Evolutionary conservation across 2,329 filamentous ascomycete genomes (phyloP), one percentile per base, ranked within the genome.

Genomic region (Xylariaceae sp.): DNA sequence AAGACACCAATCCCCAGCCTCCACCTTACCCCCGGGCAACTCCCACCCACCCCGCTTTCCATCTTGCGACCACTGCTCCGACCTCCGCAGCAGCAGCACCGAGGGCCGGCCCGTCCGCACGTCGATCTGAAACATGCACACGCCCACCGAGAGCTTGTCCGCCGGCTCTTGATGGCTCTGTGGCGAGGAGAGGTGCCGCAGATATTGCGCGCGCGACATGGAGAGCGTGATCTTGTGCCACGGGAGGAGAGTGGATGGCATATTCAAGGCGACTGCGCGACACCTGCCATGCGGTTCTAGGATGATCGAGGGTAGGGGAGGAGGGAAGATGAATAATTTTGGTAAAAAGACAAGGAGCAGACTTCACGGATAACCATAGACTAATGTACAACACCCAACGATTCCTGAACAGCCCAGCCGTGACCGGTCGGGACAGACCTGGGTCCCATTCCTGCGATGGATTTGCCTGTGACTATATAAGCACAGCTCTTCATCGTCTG

Each of bases 191-290:
- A 49, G 15, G 42, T 45, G 34, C 35, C 31, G 42, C n/a, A 59
- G 44, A 41, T 51, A 61, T 42, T 56, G 48, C 17, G 48, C 48
- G n/a, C 54, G 52, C 17, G 57, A 60, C 58, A 61, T 61, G 39
- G 58, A 55, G 9, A 60, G 47, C 9, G 56, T 48, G 31, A 44
- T 43, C 41, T 59, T 60, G 37, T 61, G 52, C 28, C 43, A 43
- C 19, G 50, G 49, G 22, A 51, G 49, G 6, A 60, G 50, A 19
- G 49, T 49, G 19, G 55, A 40, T 32, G 42, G 30, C 36, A 47
- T 39, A 37, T 26, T 6, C 22, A 11, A 6, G 22, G 22, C 22
- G n/a, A 26, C 6, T 26, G 22, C 22, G 22, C 11, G 22, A n/a
- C n/a, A n/a, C n/a, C n/a, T n/a, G n/a, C n/a, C n/a, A n/a, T n/a